A percentile compares a stretch with the other conserved stretches of the same genome.
phyloP scores from a whole-genome alignment of 2,329 filamentous ascomycete genomes.

The Gaeumannomyces sp. region DNA sequence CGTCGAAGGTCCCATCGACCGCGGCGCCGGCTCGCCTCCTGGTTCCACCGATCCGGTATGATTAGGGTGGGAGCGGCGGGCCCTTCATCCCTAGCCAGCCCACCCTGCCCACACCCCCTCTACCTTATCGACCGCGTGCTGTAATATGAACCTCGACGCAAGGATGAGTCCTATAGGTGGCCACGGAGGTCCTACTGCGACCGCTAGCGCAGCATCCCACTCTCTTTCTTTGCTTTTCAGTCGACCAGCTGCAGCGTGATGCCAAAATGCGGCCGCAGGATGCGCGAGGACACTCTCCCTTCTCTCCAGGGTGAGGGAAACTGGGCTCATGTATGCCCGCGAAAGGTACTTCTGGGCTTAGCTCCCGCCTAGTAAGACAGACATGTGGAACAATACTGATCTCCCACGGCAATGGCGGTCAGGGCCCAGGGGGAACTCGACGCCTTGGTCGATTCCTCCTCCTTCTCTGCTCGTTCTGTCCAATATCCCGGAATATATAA shows the following conservation, averaged over 20 bases:
- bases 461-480: not conserved
- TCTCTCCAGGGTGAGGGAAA: not conserved
- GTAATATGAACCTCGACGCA: not conserved
- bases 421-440: not conserved
- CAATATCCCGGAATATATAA: not conserved
- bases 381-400: not conserved
- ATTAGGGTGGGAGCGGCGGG: not conserved
- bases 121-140: not conserved
- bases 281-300: not conserved
- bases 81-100: no score
- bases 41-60: not conserved
- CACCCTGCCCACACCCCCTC: not conserved
- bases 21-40: not conserved
- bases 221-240: not conserved
- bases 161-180: not conserved
- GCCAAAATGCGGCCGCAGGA: not conserved
- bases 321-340: not conserved
- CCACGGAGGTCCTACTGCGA: not conserved
- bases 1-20: not conserved
- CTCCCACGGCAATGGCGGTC: not conserved
- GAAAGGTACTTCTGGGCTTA: not conserved
- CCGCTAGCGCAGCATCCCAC: not conserved
- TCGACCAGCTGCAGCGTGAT: not conserved
- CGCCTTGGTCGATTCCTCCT: not conserved
- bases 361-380: not conserved